Evolutionary conservation across 2,329 filamentous ascomycete genomes (phyloP), one percentile per base, ranked within the genome.

Genomic region (Phyllosticta paracitricarpa): DNA sequence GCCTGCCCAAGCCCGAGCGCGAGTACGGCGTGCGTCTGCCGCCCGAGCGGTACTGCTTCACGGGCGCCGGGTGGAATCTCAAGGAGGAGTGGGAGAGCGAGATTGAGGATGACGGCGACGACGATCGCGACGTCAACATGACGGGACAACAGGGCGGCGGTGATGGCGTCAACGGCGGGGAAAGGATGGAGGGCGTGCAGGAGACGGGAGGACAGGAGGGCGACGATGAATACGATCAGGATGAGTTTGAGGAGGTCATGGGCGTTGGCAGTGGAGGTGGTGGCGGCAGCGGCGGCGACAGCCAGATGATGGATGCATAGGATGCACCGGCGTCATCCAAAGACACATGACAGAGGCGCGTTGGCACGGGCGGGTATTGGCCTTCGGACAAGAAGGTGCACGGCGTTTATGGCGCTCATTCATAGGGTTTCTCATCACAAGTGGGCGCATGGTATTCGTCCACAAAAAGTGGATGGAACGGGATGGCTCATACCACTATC

Each of bases 11-110:
- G 65, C 79, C 83, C n/a, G 79, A 82, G 64, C 74, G 81, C 54
- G 78, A 80, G 56, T 84, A 78, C 67, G 84, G 84, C 2, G 75
- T 86, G 62, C 75, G 83, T 62, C 69, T 87, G 68, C 84, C 84
- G 63, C 81, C 82, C 14, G 84, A 87, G 77, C 75, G 83, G 70
- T 86, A 85, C 67, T 83, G 81, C 70, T 72, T 84, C 57, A 84
- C 81, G 3, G 82, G 82, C 0, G 75, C 76, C 8, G 80, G 78
- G 35, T 84, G 82, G 82, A 76, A 78, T 48, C 70, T 84, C 71
- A 79, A 78, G 69, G 81, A 83, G 62, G 81, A 82, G 67, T 84
- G 81, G 81, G 80, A 82, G 59, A 80, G 78, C 66, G 81, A 83
- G 58, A 78, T 75, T 0, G 79, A 81, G 60, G 77, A 78, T 64